A percentile compares a stretch with the other conserved stretches of the same genome.
These are phyloP conservation scores for Sicyos edulis DNA, from an alignment of 306 rosid species.

Conservation along the genomic window DNA sequence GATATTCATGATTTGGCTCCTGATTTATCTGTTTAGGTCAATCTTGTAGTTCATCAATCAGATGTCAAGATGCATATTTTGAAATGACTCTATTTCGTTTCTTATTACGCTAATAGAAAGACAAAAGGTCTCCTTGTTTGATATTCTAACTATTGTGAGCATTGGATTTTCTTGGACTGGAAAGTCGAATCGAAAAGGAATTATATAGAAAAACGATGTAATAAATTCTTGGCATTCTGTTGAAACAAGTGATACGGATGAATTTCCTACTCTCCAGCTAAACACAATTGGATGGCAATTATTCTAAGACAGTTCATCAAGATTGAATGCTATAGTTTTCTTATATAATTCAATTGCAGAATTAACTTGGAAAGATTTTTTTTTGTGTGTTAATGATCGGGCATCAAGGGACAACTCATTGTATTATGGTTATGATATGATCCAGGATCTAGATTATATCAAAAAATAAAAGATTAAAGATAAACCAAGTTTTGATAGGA, in stretches of 20 bases:
- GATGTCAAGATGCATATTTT: background rate
- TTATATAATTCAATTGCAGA: background rate
- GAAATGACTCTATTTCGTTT: background rate
- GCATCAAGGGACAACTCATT: background rate
- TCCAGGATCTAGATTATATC: no score
- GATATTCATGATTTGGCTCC: background rate
- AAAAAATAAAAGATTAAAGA: no score
- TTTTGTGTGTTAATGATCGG: background rate
- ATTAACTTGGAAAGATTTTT: background rate
- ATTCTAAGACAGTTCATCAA: background rate
- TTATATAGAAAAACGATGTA: background rate
- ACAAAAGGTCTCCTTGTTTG: background rate
- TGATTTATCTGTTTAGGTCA: background rate
- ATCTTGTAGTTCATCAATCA: slow-evolving; percentile 2
- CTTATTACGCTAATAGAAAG: background rate
- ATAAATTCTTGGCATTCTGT: background rate
- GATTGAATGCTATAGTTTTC: background rate
- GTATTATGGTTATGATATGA: background rate
- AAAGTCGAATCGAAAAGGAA: background rate
- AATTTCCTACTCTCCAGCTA: background rate
- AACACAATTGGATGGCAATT: background rate
- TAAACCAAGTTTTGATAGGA: no score
- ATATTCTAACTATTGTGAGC: background rate
- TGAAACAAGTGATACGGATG: background rate
- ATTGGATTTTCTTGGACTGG: background rate